Conservation (phyloP, 257 asterid species). For the Nicotiana benthamiana region DNA sequence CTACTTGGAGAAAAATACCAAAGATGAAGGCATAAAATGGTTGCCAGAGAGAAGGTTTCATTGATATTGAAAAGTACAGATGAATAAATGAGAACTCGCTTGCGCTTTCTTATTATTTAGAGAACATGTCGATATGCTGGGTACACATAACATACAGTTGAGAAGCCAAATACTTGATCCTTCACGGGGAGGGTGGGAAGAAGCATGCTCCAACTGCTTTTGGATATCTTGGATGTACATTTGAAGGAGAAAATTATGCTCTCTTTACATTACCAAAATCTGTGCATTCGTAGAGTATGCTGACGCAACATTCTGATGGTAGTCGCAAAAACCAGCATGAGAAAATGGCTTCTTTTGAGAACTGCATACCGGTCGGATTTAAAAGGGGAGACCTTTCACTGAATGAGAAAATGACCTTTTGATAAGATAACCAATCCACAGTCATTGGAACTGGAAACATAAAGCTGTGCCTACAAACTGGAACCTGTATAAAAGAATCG, state of each 20-base stretch:
- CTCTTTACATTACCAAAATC: slow-evolving; percentile 8
- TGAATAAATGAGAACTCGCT: background rate
- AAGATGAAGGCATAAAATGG: background rate
- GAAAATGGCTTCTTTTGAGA: too few relatives aligned
- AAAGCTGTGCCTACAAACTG: background rate
- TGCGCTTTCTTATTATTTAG: slow-evolving; percentile 1
- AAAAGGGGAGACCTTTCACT: background rate
- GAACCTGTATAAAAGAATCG: background rate
- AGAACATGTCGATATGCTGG: background rate
- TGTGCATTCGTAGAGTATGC: slow-evolving; percentile 7
- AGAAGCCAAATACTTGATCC: background rate
- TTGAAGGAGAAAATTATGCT: background rate
- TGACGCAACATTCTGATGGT: background rate
- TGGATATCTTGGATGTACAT: slow-evolving; percentile 4
- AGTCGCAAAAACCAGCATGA: background rate
- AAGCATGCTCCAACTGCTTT: background rate
- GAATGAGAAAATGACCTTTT: background rate
- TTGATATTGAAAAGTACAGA: background rate
- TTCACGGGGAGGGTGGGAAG: background rate
- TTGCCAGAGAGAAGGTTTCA: background rate
- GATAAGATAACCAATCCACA: background rate
- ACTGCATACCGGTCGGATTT: background rate
- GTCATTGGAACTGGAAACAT: background rate
- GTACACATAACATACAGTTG: background rate
- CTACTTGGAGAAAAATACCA: background rate